These are phyloP conservation scores for Linum lewisii DNA, from an alignment of 345 rosid genomes.

Conservation along the genomic window DNA sequence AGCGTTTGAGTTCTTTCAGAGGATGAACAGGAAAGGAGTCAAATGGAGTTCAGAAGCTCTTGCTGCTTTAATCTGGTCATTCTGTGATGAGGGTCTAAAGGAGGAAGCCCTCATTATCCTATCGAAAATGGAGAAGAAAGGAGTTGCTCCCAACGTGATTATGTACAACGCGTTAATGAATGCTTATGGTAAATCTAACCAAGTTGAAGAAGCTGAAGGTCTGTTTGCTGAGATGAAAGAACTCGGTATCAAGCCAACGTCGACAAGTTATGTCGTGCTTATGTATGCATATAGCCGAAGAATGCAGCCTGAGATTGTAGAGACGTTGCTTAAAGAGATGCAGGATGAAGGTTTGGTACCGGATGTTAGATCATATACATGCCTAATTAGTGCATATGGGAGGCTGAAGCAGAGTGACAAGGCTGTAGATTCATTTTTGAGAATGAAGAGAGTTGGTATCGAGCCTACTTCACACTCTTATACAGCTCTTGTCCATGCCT, in stretches of 20 bases:
- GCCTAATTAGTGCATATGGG: slow-evolving; percentile 76
- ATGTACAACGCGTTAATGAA: slow-evolving; percentile 77
- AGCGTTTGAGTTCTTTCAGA: slow-evolving; percentile 64
- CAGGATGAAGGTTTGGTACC: slow-evolving; percentile 54
- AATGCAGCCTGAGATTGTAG: slow-evolving; percentile 79
- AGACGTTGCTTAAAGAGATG: slow-evolving; percentile 62
- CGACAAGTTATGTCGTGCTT: slow-evolving; percentile 56
- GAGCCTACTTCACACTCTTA: slow-evolving; percentile 71
- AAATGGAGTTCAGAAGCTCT: slow-evolving; percentile 63
- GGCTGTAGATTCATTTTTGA: slow-evolving; percentile 73
- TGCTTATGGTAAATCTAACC: slow-evolving; percentile 64
- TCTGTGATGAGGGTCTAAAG: slow-evolving; percentile 77
- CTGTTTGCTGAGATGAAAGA: slow-evolving; percentile 61
- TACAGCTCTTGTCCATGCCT: slow-evolving; percentile 82
- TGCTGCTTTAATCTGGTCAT: slow-evolving; percentile 64
- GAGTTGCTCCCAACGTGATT: slow-evolving; percentile 48
- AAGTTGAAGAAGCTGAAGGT: slow-evolving; percentile 81
- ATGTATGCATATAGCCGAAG: slow-evolving; percentile 86
- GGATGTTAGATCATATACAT: slow-evolving; percentile 56
- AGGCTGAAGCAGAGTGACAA: slow-evolving; percentile 61
- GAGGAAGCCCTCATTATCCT: slow-evolving; percentile 73
- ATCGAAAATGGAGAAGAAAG: slow-evolving; percentile 85
- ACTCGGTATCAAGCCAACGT: slow-evolving; percentile 52
- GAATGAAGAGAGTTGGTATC: slow-evolving; percentile 65
- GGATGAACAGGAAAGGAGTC: slow-evolving; percentile 70